Evolutionary conservation across 2,329 filamentous ascomycete genomes (phyloP), one percentile per base, ranked within the genome.

Genomic region (Juglanconis oblonga): DNA sequence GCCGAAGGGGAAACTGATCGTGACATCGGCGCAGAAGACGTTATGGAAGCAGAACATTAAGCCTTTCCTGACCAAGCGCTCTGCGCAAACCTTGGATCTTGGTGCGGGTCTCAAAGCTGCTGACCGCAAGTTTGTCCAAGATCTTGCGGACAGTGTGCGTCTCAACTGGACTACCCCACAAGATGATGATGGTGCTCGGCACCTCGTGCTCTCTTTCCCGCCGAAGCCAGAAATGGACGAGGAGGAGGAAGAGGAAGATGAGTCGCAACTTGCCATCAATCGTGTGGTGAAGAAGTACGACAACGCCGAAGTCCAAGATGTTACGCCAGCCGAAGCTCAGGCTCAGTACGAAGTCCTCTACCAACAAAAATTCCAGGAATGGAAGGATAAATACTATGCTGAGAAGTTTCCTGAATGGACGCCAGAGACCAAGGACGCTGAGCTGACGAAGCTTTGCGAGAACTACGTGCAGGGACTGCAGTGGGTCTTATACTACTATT

Each of bases 401-500:
- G 85, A 87, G 59, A 99, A 98, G 73, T 97, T 97, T 67, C 77
- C 88, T 35, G 89, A 89, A 56, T 99, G 94, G 92, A 86, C 88
- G 14, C 80, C 90, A 10, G 88, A 92, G 52, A 89, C 91, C 67
- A 88, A 94, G 65, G 86, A 78, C 17, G 68, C 86, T 45, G 92
- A 96, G 73, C 81, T 98, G 70, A 87, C 81, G 57, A 88, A 89
- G 65, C 80, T 99, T 62, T 89, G 91, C 32, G 92, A 98, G 75
- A 99, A 98, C 75, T 99, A 99, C 69, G 92, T 99, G 6, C 91
- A 99, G 76, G 95, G 95, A 63, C 78, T 99, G 62, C 95, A 99
- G 73, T 99, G 95, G 96, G 95, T 99, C 48, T 80, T 99, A 53
- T 97, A 89, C 75, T 99, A 99, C 79, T 99, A 99, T 76, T 99